Base-by-base conservation (phyloP, 2,329 filamentous ascomycete genomes). In the Hypoxylon sp. region DNA sequence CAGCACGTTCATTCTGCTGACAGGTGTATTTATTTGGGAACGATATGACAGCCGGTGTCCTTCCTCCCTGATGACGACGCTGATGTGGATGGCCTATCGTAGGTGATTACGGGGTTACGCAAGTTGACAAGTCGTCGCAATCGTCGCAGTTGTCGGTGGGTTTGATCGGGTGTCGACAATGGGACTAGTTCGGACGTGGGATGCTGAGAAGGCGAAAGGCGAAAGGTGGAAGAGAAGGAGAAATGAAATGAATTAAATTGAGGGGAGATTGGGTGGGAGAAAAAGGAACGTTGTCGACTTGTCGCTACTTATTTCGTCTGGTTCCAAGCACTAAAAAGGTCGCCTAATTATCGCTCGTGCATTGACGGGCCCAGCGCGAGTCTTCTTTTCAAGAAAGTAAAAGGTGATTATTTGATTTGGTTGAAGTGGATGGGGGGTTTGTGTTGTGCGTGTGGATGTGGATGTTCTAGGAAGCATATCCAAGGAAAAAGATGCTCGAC, bases 1-100 rank as follows among this genome's bases (percentile, higher is more conserved):
- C 78, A 90, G 77, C 76, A 88, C 82, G 77, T 89, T 89, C 88
- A 90, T 90, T 61, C 52, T 69, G 63, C 37, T 53, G 39, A 41
- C 41, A 37, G 51, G 12, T 19, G 21, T 58, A 45, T 57, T 51
- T 16, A 12, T 45, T 23, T 41, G 45, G 46, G 41, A 50, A 46
- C 3, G 45, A 41, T 48, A 3, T 58, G 8, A 29, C 56, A 11
- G 25, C 14, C 37, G 7, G 21, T 51, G 27, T 50, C n/a, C 50
- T 14, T 48, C 21, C 30, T 56, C 12, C 19, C n/a, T 30, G 27
- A 21, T 37, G 46, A 43, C 30, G 25, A 43, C 48, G 12, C 6
- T 21, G 9, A 30, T 32, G 51, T 5, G 37, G 46, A 21, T n/a
- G 48, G 37, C 37, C 37, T 41, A 41, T n/a, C 7, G n/a, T 19